These are phyloP conservation scores for Sclerospora graminicola DNA, from an alignment of 352 stramenopile species.

Conservation along the genomic window DNA sequence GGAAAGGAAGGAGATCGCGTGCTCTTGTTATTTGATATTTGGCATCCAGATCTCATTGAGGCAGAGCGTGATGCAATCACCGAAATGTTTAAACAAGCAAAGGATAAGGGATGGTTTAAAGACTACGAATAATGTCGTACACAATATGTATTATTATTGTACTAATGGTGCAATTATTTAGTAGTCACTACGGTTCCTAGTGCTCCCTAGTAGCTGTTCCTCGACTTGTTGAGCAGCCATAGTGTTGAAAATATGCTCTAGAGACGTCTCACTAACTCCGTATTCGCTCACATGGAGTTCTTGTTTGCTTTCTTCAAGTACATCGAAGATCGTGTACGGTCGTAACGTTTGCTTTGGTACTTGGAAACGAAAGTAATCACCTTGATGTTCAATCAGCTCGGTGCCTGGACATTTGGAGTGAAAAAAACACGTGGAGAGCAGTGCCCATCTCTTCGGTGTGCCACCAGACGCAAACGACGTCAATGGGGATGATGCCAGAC, in stretches of 20 bases:
- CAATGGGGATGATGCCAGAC: slow-evolving; percentile 29
- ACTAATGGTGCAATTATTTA: no score
- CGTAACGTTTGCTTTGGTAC: slow-evolving; percentile 46
- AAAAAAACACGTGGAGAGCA: slow-evolving; percentile 33
- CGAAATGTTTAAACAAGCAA: slow-evolving; percentile 65
- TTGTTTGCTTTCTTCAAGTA: slow-evolving; percentile 61
- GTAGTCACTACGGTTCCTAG: not conserved
- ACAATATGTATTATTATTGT: no score
- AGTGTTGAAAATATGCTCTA: slow-evolving; percentile 91
- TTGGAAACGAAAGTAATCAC: slow-evolving; percentile 60
- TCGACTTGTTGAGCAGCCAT: slow-evolving; percentile 78
- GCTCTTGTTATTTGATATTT: slow-evolving; percentile 81
- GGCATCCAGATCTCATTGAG: slow-evolving; percentile 55
- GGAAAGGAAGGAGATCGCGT: slow-evolving; percentile 58
- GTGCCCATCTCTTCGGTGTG: slow-evolving; percentile 30
- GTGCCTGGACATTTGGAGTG: slow-evolving; percentile 25
- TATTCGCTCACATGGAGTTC: slow-evolving; percentile 75
- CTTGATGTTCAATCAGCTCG: slow-evolving; percentile 50
- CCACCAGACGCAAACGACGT: slow-evolving; percentile 58
- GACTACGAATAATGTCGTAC: slow-evolving; percentile 30
- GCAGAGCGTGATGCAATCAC: slow-evolving; percentile 46
- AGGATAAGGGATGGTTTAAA: slow-evolving; percentile 70
- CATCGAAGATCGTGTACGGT: slow-evolving; percentile 55
- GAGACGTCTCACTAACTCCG: slow-evolving; percentile 80
- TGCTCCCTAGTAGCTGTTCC: slow-evolving; percentile 33